A percentile compares a stretch with the other conserved stretches of the same genome.
Evolutionary conservation across 108 stramenopile species (phyloP).

Genomic region (Conticribra guillardii): DNA sequence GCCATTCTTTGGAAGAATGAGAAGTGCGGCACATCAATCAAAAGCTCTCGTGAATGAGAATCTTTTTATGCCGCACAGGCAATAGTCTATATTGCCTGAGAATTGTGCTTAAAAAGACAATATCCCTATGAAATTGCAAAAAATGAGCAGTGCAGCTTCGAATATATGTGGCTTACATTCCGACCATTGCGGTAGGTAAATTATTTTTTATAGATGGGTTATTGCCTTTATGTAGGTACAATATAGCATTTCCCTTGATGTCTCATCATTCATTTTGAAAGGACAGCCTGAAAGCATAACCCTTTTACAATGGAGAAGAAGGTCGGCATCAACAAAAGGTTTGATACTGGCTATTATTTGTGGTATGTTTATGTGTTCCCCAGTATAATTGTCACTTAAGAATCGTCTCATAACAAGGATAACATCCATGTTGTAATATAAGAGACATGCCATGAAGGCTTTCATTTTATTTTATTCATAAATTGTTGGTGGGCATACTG

Average conservation of each 20-base stretch:
- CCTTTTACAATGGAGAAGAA: not conserved
- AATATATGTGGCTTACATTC: too few species aligned
- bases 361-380: not conserved
- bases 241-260: not conserved
- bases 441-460: conserved; percentile 1
- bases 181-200: not conserved
- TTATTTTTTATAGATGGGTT: not conserved
- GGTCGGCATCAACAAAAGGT: not conserved
- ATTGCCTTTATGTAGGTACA: not conserved
- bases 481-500: not conserved
- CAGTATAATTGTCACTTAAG: conserved; percentile 9
- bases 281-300: not conserved
- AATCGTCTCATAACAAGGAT: conserved; percentile 1
- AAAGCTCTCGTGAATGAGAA: too few species aligned
- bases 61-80: too few species aligned
- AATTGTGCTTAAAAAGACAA: too few species aligned
- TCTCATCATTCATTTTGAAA: not conserved
- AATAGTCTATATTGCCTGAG: too few species aligned
- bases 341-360: not conserved
- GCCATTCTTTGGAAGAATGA: too few species aligned
- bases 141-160: too few species aligned
- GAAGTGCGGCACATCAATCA: too few species aligned
- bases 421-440: conserved; percentile 4
- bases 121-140: too few species aligned
- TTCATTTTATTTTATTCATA: not conserved